Evolutionary conservation across 2,329 filamentous ascomycete genomes (phyloP), one percentile per base, ranked within the genome.

Genomic region (Hymenoscyphus infarciens): DNA sequence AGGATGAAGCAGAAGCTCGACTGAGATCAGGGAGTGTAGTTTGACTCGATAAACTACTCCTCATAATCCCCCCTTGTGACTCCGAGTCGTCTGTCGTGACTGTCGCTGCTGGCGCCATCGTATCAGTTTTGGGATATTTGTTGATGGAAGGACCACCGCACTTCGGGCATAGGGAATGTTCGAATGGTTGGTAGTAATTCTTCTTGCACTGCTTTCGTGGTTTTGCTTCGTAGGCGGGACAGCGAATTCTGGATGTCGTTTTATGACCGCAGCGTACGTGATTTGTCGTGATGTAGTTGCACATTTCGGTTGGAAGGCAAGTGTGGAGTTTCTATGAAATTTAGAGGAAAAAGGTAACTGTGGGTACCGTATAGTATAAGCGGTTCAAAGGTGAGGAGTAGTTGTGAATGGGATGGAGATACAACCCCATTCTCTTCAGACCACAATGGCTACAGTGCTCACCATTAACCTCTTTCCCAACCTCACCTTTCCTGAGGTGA

Each of bases 221-320:
- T 35, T 38, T 57, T 1, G 56, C 33, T n/a, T 35, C 27, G 35
- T 57, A 57, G 56, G 33, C 6, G 3, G 31, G 19, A 35, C 56
- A 57, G 33, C 31, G 56, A 27, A 25, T 27, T 29, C 2, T 57
- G 8, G 22, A 33, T 11, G 7, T 8, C 10, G 33, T 57, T 57
- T 39, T 57, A n/a, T 57, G 33, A 16, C 22, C 11, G n/a, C 56
- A 57, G n/a, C 56, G 56, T 10, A 25, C 19, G 35, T 57, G 56
- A 1, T 31, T 42, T 27, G 31, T 57, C n/a, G 33, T 25, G n/a
- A 39, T 25, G 16, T n/a, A 38, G 31, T 29, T 42, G 25, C 56
- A 57, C 33, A 57, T 57, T 11, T 57, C 56, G n/a, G n/a, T 16
- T n/a, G 35, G 6, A n/a, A 11, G 22, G 31, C 5, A 27, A 29